phyloP scores from a whole-genome alignment of 83 land plant species.

The Thuja plicata region DNA sequence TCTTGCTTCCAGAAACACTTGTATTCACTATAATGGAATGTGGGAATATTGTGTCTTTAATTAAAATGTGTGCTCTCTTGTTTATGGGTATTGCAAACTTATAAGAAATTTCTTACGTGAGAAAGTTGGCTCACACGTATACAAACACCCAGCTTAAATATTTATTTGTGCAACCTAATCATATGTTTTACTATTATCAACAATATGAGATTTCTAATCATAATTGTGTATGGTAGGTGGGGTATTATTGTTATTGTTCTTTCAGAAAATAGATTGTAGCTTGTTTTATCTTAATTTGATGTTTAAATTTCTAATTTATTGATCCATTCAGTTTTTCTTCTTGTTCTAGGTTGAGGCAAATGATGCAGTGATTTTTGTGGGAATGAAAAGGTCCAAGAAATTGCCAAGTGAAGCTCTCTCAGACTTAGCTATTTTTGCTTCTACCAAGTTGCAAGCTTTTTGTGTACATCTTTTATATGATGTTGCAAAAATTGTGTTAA shows the following conservation, averaged over 20 bases:
- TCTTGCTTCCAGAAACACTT: no score
- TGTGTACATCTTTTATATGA: slow-evolving; percentile 36
- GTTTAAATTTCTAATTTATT: background rate
- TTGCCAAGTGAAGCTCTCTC: slow-evolving; percentile 74
- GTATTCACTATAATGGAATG: no score
- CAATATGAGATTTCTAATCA: background rate
- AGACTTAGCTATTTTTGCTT: slow-evolving; percentile 76
- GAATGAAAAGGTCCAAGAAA: slow-evolving; percentile 89
- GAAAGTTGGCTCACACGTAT: background rate
- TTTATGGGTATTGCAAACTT: background rate
- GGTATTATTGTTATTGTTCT: background rate
- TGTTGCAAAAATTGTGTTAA: background rate
- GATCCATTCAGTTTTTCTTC: background rate
- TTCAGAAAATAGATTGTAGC: background rate
- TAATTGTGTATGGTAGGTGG: background rate
- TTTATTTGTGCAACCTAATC: background rate
- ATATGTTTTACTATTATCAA: background rate
- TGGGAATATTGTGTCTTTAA: background rate
- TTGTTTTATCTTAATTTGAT: background rate
- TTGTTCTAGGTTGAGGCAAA: slow-evolving; percentile 81
- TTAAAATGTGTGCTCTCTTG: background rate
- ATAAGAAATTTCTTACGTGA: background rate
- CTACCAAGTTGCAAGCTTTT: slow-evolving; percentile 83
- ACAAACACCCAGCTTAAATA: background rate
- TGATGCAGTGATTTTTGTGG: slow-evolving; percentile 90